phyloP scores from a whole-genome alignment of 2,329 filamentous ascomycete genomes.

The Fusarium concolor region DNA sequence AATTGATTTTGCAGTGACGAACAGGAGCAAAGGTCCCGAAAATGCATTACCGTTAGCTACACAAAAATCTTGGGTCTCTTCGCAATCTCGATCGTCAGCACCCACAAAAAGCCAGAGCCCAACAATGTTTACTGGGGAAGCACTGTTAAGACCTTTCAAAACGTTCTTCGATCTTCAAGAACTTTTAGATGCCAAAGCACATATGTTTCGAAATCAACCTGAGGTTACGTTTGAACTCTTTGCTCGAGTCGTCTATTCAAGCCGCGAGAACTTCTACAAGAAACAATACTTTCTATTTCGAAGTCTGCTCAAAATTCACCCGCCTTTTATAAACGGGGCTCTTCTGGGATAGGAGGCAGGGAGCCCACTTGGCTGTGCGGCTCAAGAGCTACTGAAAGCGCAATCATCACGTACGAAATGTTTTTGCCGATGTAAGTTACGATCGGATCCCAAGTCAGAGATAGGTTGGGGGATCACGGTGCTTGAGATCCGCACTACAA shows the following conservation, averaged over 20 bases:
- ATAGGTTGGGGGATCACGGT: conserved; percentile 45
- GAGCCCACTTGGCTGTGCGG: conserved; percentile 42
- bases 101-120: conserved; percentile 6
- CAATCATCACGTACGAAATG: conserved; percentile 45
- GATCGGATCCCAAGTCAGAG: conserved; percentile 31
- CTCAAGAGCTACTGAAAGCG: conserved; percentile 40
- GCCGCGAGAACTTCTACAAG: conserved; percentile 59
- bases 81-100: conserved; percentile 7
- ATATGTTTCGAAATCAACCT: conserved; percentile 49
- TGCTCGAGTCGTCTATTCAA: conserved; percentile 68
- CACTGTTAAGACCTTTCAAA: conserved; percentile 36
- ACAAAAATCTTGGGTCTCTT: not conserved
- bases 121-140: not conserved
- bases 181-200: conserved; percentile 61
- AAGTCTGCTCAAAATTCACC: conserved; percentile 69
- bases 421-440: conserved; percentile 49
- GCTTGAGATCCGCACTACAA: conserved; percentile 43
- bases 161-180: conserved; percentile 75
- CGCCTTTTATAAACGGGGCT: conserved; percentile 59
- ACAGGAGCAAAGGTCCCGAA: conserved; percentile 1
- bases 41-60: not conserved
- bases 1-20: not conserved
- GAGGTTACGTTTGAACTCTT: conserved; percentile 70
- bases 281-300: conserved; percentile 73
- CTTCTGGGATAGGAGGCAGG: conserved; percentile 47